Percentiles rank a stretch among this genome's conserved stretches.
Conservation (phyloP, 169 alveolate genomes). For the Sarcocystis neurona region DNA sequence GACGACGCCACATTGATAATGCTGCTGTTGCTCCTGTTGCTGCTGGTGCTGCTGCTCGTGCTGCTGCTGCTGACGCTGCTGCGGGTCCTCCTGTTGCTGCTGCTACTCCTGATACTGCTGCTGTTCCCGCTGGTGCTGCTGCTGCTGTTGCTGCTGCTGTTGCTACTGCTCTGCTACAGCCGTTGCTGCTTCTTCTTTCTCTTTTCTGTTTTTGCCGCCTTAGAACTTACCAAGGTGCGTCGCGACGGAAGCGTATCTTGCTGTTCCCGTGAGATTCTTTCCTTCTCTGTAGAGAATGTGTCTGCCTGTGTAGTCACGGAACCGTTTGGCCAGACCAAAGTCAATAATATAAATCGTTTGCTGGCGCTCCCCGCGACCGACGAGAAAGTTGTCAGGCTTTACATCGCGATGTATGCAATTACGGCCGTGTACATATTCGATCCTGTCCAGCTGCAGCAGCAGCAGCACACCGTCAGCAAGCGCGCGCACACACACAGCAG, state of each 20-base stretch:
- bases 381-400: conserved; percentile 89
- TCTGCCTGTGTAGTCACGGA: conserved; percentile 89
- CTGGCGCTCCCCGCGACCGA: conserved; percentile 78
- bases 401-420: conserved; percentile 86
- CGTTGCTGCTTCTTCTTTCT: too few species aligned
- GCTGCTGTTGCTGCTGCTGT: too few species aligned
- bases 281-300: conserved; percentile 96
- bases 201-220: too few species aligned
- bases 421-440: conserved; percentile 78
- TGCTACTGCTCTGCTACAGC: too few species aligned
- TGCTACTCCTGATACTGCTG: too few species aligned
- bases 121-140: too few species aligned
- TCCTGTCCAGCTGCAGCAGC: conserved; percentile 50
- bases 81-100: background rate
- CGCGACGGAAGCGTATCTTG: conserved; percentile 95
- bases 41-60: too few species aligned
- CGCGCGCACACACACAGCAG: too few species aligned
- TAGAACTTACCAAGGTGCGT: conserved; percentile 92
- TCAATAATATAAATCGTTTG: conserved; percentile 87
- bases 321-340: conserved; percentile 94
- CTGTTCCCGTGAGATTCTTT: conserved; percentile 95
- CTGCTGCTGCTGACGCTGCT: background rate
- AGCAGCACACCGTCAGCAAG: background rate
- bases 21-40: too few species aligned
- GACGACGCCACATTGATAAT: too few species aligned